Evolutionary conservation across 768 basidiomycete species (phyloP), one percentile per base, ranked within the genome.

Genomic region (Megacollybia marginata): DNA sequence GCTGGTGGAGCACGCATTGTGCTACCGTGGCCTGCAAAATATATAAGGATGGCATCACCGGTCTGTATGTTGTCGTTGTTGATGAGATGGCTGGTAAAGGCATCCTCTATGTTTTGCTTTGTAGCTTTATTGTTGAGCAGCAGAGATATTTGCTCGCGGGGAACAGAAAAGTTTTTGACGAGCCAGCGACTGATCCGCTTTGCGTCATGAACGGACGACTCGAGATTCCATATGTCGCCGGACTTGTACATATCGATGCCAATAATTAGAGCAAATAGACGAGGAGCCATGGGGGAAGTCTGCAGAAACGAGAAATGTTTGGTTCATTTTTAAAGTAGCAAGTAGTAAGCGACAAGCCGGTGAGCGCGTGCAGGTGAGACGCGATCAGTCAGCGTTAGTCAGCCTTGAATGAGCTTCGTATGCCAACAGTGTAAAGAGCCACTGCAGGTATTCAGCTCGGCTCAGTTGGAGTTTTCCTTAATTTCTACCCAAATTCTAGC

Each of bases 371-470:
- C 23, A 40, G 8, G 18, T 40, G 38, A 40, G 18, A 40, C 18
- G 38, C 38, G 18, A 40, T 18, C 38, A 18, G 13, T 40, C 38
- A 40, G 18, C 38, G 4, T 13, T 3, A 15, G 18, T 18, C 38
- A 13, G 2, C 38, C 38, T 28, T 28, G 23, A 51, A 78, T 75
- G 74, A 76, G 69, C 40, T 60, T 72, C 33, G 74, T 86, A 45
- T 92, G 90, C 59, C 89, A 92, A 61, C 90, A 92, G 67, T 92
- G 90, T 74, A 92, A 91, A 67, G 88, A 94, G 60, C 90, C 89
- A 6, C 69, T 96, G 33, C 85, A 92, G 78, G 87, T 87, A 63
- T 43, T 40, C 48, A 35, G 43, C 9, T 42, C 42, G 44, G 38
- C 32, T 13, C 40, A 38, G 12, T 42, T 32, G 53, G 33, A 44